Evolutionary conservation across 148 eudicot genomes (phyloP), one percentile per base, ranked within the genome.

Genomic region (Polygonum maritimum): DNA sequence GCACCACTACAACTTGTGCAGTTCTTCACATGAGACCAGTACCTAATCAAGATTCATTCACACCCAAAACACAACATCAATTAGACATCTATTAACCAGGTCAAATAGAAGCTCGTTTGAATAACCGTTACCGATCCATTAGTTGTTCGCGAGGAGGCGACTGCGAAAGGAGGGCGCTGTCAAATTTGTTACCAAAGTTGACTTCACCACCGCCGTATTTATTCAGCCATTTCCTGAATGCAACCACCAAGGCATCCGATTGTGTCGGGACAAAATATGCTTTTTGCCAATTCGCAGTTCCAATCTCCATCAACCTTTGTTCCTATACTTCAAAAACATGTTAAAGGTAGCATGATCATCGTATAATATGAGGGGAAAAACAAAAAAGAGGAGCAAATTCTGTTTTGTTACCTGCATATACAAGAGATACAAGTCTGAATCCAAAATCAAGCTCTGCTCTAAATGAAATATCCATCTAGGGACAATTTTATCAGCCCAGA

Each of bases 381-480:
- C 6, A 1, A 39, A 39, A 39, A 7, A 48, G 14, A 48, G 3
- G 54, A 49, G 15, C 54, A 49, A 58, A 4, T 58, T 79, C 18
- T 15, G 18, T 3, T n/a, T 1, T 55, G 54, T 15, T 13, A 88
- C 97, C 94, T 92, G 88, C 38, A 85, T 67, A 75, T 90, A 92
- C 75, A 90, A 87, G 79, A 92, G 92, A 84, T 90, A 90, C 71
- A 90, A 72, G 80, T 92, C 97, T 26, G 94, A 92, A 82, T 92
- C 97, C n/a, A 92, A 80, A 76, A 90, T 80, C 57, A 92, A 80
- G 83, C 88, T 90, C 77, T 88, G 91, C 3, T 80, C 84, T 36
- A 92, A 75, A 76, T 92, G 95, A 77, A 92, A 89, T 39, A 92
- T 62, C 97, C 97, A 92, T 76, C 88, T 84, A 19, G 95, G 95